A percentile compares a stretch with the other conserved stretches of the same genome.
These are phyloP conservation scores for Phaeotremella skinneri DNA, from an alignment of 768 basidiomycete genomes.

Conservation along the genomic window DNA sequence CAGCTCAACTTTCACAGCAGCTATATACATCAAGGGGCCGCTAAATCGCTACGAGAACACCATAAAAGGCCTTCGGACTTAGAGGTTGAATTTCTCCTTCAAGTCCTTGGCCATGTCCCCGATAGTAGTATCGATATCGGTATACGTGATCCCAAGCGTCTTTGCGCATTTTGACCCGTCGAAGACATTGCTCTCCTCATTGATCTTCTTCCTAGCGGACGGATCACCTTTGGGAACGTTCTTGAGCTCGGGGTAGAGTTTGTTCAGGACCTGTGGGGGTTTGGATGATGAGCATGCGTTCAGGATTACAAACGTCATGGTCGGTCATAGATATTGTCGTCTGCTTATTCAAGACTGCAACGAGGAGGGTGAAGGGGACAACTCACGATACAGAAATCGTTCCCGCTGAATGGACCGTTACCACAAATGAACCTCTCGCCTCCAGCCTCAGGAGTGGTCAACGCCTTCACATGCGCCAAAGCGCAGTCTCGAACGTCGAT, in stretches of 20 bases:
- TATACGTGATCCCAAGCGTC: conserved; percentile 42
- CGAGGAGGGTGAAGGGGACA: too few relatives aligned
- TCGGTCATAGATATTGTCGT: too few relatives aligned
- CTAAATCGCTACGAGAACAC: too few relatives aligned
- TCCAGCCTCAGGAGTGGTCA: conserved; percentile 59
- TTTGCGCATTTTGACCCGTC: conserved; percentile 38
- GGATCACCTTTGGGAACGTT: conserved; percentile 37
- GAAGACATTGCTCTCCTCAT: conserved; percentile 15
- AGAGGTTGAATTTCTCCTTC: conserved; percentile 30
- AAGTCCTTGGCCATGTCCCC: conserved; percentile 42
- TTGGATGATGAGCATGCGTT: too few relatives aligned
- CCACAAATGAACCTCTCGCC: conserved; percentile 62
- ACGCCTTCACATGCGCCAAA: conserved; percentile 58
- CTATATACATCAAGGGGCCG: too few relatives aligned
- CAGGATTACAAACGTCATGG: background rate
- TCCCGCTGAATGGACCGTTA: conserved; percentile 44
- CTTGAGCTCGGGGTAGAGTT: conserved; percentile 35
- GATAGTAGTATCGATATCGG: conserved; percentile 19
- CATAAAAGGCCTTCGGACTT: background rate
- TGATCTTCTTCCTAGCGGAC: conserved; percentile 23
- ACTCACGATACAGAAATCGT: conserved; percentile 46
- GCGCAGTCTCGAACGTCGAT: conserved; percentile 52
- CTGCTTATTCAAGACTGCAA: too few relatives aligned
- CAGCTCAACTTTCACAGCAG: too few relatives aligned
- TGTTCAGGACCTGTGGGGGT: conserved; percentile 26